Base-by-base conservation (phyloP, 1,284 basidiomycete genomes). In the Cryptococcus hybrid region DNA sequence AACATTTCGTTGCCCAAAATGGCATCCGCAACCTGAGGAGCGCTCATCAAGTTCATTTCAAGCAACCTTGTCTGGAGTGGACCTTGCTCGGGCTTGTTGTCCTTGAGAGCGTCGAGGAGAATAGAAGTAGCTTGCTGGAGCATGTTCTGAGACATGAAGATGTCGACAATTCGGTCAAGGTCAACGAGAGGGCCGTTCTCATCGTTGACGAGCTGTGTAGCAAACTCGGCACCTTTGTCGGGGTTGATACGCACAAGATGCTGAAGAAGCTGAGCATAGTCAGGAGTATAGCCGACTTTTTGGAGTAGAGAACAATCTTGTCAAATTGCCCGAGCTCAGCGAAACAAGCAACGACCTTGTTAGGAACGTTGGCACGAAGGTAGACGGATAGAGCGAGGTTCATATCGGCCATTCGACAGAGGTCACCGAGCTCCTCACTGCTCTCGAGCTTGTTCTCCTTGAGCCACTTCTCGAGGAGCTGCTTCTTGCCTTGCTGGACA, bases 391-490 rank as follows among this genome's bases (percentile, higher is more conserved):
- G 84, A n/a, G 96, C 96, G 57, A 99, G 85, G 5, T 92, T 98
- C 89, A 99, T 93, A 78, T 99, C 96, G 49, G 88, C 80, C 43
- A 64, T 56, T 52, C 96, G 88, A 56, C 98, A 96, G 63, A 99
- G 90, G 77, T 99, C 96, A 59, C 96, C 96, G 15, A 99, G 87
- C 79, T 99, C 95, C 79, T 99, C 96, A 71, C 89, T 92, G 82
- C 96, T 99, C 61, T 96, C 95, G 63, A 99, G 88, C 90, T 99
- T 99, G 82, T 97, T 97, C 83, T 99, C 96, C 81, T 99, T 99
- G 65, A 99, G 81, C 96, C 96, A 99, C 75, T 99, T 99, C 81
- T 99, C 96, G 34, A 99, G 83, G 47, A 99, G 82, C 73, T 98
- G 93, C 81, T 99, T 99, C 73, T 94, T 87, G 55, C 93, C 93